A percentile compares a stretch with the other conserved stretches of the same genome.
Conservation (phyloP, 1,284 basidiomycete genomes). For the Ustilago vetiveriae region DNA sequence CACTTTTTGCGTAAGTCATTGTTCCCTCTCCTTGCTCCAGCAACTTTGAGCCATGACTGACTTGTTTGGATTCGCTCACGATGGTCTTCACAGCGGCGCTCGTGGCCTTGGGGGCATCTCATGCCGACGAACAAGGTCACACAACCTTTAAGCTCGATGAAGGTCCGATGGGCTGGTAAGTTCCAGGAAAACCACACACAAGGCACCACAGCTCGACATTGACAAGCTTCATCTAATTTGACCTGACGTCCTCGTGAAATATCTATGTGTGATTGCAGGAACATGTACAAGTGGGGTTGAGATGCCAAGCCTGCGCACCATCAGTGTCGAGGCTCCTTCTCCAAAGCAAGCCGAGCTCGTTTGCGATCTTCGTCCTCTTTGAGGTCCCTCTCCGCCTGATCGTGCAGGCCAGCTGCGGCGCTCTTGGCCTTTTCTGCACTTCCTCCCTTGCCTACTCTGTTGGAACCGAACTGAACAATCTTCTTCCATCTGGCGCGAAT, state of each 20-base stretch:
- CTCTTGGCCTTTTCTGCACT: conserved; percentile 45
- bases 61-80: background rate
- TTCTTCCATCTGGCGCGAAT: conserved; percentile 42
- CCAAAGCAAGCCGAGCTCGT: conserved; percentile 29
- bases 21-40: background rate
- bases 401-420: conserved; percentile 48
- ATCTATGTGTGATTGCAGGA: conserved; percentile 42
- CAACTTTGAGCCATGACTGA: background rate
- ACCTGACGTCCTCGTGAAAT: background rate
- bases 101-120: conserved; percentile 37
- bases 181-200: too few species aligned
- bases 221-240: background rate
- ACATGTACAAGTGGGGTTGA: conserved; percentile 57
- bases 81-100: conserved; percentile 18
- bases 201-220: background rate
- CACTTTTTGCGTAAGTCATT: conserved; percentile 43
- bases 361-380: conserved; percentile 47
- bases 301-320: background rate
- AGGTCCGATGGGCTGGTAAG: conserved; percentile 51
- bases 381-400: conserved; percentile 35
- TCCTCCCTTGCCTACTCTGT: conserved; percentile 30
- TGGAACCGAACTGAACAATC: conserved; percentile 43
- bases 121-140: conserved; percentile 36
- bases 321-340: conserved; percentile 18
- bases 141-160: conserved; percentile 34